Base-by-base conservation (phyloP, 2,329 filamentous ascomycete species). In the Cryphonectria carpinicola region DNA sequence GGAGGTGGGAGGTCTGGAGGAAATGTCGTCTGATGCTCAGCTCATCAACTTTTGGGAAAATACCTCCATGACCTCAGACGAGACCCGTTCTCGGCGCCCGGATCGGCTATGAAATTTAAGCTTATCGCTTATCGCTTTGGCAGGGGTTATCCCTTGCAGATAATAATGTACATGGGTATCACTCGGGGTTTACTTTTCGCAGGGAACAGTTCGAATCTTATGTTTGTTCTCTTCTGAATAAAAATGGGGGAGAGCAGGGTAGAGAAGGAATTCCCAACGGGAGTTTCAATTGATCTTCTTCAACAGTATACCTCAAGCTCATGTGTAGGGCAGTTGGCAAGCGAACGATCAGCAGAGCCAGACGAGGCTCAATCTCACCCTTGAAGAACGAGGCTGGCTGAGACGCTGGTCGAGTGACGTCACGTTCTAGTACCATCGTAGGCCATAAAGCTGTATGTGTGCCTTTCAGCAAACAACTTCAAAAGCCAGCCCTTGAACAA, bases 101-200 rank as follows among this genome's bases (percentile, higher is more conserved):
- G 28, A n/a, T 67, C 68, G 63, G 69, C 71, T 64, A 67, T 78
- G 43, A 58, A 52, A 43, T 69, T 71, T 70, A 72, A 72, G 70
- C 67, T 72, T 72, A 72, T 72, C 70, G 22, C 61, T 70, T 72
- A 72, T 64, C 70, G 63, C 1, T 4, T 39, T 1, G 49, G 52
- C 63, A 65, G 32, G 63, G 63, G 32, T 6, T 6, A 32, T 41
- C 32, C 58, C 58, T 62, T 62, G 58, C 35, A 39, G 17, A 25
- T 25, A 19, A 62, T 25, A 19, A 62, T 25, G 17, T 39, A 39
- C 37, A 39, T 22, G n/a, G 58, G 54, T 39, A 62, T 61, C 61
- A 8, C 35, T 64, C 39, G 11, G 39, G 8, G 17, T 63, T 28
- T 56, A 56, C 14, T 6, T n/a, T 28, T 28, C 13, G 52, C 52